Conservation (phyloP, 2,329 filamentous ascomycete species). For the Ophiocordyceps robertsii region DNA sequence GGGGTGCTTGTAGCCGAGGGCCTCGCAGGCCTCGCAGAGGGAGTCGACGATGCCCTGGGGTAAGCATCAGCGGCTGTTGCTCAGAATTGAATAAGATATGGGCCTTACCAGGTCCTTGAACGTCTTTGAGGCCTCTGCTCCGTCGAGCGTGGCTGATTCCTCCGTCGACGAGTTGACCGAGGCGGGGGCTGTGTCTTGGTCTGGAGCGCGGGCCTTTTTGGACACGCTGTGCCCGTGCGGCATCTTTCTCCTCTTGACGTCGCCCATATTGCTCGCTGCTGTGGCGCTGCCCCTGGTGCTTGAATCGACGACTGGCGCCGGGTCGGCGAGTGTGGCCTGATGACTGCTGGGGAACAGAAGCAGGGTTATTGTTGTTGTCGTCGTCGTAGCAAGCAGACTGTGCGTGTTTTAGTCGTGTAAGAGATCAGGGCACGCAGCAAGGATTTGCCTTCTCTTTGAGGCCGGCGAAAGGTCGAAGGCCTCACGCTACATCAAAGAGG, state of each 20-base stretch:
- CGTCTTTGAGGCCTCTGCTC: conserved; percentile 32
- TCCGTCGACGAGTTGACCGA: conserved; percentile 11
- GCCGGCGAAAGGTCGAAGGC: too few relatives aligned
- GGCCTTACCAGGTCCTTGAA: conserved; percentile 50
- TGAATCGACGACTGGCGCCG: too few relatives aligned
- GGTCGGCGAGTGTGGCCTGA: too few relatives aligned
- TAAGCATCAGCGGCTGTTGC: not conserved
- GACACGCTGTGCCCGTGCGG: conserved; percentile 16
- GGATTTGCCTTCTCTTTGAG: too few relatives aligned
- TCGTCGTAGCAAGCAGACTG: too few relatives aligned
- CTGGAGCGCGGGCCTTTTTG: conserved; percentile 6
- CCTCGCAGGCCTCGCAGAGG: conserved; percentile 76
- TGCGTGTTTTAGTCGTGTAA: too few relatives aligned
- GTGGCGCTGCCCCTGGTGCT: not conserved
- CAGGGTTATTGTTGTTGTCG: too few relatives aligned
- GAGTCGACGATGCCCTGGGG: conserved; percentile 65
- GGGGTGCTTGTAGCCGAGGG: conserved; percentile 69
- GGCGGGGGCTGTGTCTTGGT: conserved; percentile 2
- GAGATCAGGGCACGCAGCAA: too few relatives aligned
- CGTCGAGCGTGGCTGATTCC: conserved; percentile 19
- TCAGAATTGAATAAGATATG: too few relatives aligned
- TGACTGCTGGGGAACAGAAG: too few relatives aligned
- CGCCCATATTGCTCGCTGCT: conserved; percentile 13
- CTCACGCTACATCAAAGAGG: too few relatives aligned
- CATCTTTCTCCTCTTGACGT: conserved; percentile 27